Percentiles rank a stretch among this genome's conserved stretches.
Conservation (phyloP, 331 rosid genomes). For the Dryas integrifolia region DNA sequence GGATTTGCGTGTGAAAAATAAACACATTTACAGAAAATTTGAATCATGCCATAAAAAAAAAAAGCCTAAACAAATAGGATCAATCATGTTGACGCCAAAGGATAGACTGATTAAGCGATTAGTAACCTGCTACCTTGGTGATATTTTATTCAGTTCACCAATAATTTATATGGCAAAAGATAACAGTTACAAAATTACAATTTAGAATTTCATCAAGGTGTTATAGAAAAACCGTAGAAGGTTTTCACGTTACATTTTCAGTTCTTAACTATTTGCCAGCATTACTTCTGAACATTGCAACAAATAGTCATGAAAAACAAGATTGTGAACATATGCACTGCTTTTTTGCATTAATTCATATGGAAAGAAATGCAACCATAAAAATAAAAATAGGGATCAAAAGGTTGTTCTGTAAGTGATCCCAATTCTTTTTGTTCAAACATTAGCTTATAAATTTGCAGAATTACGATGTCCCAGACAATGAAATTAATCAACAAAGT, state of each 20-base stretch:
- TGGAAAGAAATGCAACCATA: neutral
- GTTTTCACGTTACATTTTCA: neutral
- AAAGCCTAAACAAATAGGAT: conserved; percentile 3
- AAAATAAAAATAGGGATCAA: neutral
- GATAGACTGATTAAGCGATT: neutral
- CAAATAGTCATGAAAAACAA: neutral
- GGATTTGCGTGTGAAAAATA: conserved; percentile 21
- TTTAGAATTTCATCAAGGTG: neutral
- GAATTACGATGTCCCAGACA: neutral
- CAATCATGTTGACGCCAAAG: neutral
- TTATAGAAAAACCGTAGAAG: neutral
- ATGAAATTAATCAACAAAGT: neutral
- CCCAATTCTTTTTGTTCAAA: neutral
- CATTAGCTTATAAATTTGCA: neutral
- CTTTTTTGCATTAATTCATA: neutral
- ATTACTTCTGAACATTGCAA: neutral
- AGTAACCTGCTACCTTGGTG: neutral
- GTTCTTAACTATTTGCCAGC: neutral
- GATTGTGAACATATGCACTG: neutral
- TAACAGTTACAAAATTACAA: neutral
- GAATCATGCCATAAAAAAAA: neutral
- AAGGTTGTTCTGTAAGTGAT: neutral
- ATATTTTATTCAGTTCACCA: neutral
- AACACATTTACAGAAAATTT: neutral
- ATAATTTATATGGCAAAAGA: neutral